Conservation (phyloP, 352 stramenopile species). For the Globisporangium viniferum region DNA sequence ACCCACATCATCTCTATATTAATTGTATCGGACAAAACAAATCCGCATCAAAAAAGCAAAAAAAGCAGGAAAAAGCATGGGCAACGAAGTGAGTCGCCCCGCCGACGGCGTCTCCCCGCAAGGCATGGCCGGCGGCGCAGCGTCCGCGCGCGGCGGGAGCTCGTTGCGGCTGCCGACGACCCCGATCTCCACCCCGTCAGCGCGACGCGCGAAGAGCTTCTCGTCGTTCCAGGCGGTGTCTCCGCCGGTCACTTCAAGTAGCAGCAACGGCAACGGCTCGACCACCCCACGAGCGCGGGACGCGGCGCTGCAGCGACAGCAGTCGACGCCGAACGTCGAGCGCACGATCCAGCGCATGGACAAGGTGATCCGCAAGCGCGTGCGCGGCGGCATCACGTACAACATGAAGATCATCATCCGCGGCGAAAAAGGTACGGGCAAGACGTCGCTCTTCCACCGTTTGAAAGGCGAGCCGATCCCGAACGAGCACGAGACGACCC, state of each 20-base stretch:
- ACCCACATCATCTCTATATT: too few relatives aligned
- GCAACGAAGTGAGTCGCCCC: constrained; percentile 53
- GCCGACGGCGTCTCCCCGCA: constrained; percentile 22
- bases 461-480: constrained; percentile 80
- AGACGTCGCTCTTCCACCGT: constrained; percentile 85
- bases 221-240: constrained; percentile 22
- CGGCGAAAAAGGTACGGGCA: constrained; percentile 80
- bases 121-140: constrained; percentile 1
- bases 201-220: constrained; percentile 47
- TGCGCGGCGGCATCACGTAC: constrained; percentile 83
- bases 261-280: not conserved
- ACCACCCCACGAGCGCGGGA: not conserved
- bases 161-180: constrained; percentile 9
- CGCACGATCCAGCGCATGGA: constrained; percentile 81
- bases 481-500: constrained; percentile 62
- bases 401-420: constrained; percentile 92
- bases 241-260: constrained; percentile 7
- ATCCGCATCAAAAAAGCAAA: not conserved
- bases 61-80: constrained; percentile 24
- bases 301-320: not conserved
- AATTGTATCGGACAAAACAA: not conserved
- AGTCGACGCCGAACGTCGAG: constrained; percentile 30
- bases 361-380: constrained; percentile 70
- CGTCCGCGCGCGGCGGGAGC: not conserved
- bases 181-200: constrained; percentile 26